Evolutionary conservation across 257 asterid genomes (phyloP).

Genomic region (Craterostigma plantagineum): DNA sequence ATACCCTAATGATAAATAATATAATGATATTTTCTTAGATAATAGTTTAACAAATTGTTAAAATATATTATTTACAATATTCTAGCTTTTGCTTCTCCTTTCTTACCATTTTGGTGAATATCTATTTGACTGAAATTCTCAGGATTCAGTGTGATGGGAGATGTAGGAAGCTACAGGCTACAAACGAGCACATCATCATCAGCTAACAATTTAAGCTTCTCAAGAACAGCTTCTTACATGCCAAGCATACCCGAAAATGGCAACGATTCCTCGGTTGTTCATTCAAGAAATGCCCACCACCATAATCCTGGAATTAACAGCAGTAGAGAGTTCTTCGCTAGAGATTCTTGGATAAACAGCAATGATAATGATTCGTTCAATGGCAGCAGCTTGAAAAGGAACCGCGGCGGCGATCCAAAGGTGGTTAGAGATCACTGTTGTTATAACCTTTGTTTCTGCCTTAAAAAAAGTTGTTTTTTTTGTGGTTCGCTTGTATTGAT

Average conservation of each 20-base stretch:
- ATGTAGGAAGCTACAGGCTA: constrained; percentile 41
- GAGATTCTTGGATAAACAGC: constrained; percentile 36
- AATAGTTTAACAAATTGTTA: too few species aligned
- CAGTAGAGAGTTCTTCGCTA: constrained; percentile 15
- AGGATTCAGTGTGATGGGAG: constrained; percentile 60
- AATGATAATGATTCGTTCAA: constrained; percentile 23
- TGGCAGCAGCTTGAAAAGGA: constrained; percentile 46
- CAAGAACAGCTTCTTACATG: constrained; percentile 47
- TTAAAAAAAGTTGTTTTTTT: neutral
- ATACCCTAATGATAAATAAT: too few species aligned
- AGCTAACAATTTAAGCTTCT: constrained; percentile 29
- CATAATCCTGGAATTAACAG: constrained; percentile 17
- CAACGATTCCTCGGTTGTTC: too few species aligned
- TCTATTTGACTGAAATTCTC: constrained; percentile 9
- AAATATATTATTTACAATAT: too few species aligned
- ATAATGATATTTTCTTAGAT: too few species aligned
- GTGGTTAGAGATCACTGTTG: constrained; percentile 32
- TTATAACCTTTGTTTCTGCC: neutral
- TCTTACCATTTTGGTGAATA: neutral
- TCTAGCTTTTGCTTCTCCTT: too few species aligned
- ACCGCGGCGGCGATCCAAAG: constrained; percentile 40
- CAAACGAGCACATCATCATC: constrained; percentile 19
- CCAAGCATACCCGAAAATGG: constrained; percentile 74
- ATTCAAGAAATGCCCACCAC: too few species aligned
- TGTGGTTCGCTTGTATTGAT: neutral